Percentiles rank a stretch among this genome's conserved stretches.
phyloP scores from a whole-genome alignment of 257 asterid genomes.

The Paraleonurus japonicus region DNA sequence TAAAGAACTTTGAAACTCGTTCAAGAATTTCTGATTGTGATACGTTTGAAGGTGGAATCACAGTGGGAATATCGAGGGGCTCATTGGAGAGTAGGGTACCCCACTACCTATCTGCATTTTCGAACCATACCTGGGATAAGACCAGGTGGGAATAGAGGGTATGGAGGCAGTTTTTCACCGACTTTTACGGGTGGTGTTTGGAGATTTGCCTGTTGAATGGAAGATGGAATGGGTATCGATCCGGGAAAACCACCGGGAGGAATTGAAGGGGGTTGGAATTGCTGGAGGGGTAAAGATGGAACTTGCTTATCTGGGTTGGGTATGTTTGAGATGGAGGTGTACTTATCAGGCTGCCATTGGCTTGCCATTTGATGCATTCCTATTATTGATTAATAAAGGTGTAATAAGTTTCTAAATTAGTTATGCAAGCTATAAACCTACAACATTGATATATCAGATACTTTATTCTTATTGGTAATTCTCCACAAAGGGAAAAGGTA shows the following conservation, averaged over 20 bases:
- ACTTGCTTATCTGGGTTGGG: slow-evolving; percentile 52
- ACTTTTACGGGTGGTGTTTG: slow-evolving; percentile 40
- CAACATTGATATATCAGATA: background rate
- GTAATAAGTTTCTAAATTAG: background rate
- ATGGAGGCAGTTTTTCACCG: slow-evolving; percentile 77
- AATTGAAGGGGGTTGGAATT: slow-evolving; percentile 56
- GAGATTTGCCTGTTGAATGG: slow-evolving; percentile 53
- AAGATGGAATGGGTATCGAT: slow-evolving; percentile 45
- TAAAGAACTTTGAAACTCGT: slow-evolving; percentile 84
- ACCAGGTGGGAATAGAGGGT: slow-evolving; percentile 94
- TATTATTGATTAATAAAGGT: slow-evolving; percentile 26
- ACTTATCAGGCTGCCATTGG: slow-evolving; percentile 67
- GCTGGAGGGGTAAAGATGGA: slow-evolving; percentile 55
- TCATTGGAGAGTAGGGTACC: slow-evolving; percentile 94
- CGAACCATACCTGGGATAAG: slow-evolving; percentile 98
- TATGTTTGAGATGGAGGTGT: slow-evolving; percentile 37
- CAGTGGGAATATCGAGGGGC: slow-evolving; percentile 93
- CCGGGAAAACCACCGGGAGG: slow-evolving; percentile 53
- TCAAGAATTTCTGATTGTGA: slow-evolving; percentile 81
- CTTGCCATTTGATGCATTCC: slow-evolving; percentile 45
- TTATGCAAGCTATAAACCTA: background rate
- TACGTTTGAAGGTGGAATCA: slow-evolving; percentile 79
- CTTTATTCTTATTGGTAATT: slow-evolving; percentile 11
- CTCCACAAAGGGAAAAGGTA: background rate
- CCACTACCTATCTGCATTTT: slow-evolving; percentile 99